phyloP scores from a whole-genome alignment of 306 rosid genomes.

The Trifolium fragiferum region DNA sequence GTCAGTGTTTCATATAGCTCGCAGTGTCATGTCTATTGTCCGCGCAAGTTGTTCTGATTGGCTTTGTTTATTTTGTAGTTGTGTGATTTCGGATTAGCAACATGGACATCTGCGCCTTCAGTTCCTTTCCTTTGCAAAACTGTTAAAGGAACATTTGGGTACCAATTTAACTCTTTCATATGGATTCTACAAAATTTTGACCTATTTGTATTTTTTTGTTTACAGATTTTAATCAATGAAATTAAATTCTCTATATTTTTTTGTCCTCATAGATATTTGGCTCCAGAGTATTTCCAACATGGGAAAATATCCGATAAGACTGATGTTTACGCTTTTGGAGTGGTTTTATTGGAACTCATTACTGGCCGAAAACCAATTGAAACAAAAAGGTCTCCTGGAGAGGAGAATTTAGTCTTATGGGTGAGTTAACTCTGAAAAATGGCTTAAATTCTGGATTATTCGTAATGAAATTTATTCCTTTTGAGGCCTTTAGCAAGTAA shows the following conservation, averaged over 20 bases:
- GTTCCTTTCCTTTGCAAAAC: conserved; percentile 97
- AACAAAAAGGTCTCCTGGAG: conserved; percentile 72
- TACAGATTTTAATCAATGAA: conserved; percentile 16
- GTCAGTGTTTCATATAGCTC: neutral
- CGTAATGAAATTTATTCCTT: conserved; percentile 28
- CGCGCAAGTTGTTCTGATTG: conserved; percentile 35
- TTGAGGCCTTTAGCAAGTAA: conserved; percentile 6
- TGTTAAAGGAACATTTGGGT: conserved; percentile 99
- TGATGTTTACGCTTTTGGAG: conserved; percentile 94
- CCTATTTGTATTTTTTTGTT: neutral
- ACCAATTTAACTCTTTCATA: conserved; percentile 34
- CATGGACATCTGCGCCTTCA: conserved; percentile 98
- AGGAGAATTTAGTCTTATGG: conserved; percentile 94
- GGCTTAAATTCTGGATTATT: conserved; percentile 19
- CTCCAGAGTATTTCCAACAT: conserved; percentile 98
- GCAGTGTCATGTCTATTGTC: neutral
- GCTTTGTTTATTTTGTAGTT: conserved; percentile 56
- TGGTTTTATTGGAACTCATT: conserved; percentile 87
- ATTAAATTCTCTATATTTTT: conserved; percentile 1
- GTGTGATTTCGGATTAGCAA: conserved; percentile 95
- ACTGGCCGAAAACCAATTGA: conserved; percentile 96
- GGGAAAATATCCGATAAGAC: conserved; percentile 96
- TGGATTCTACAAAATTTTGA: conserved; percentile 29
- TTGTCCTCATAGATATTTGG: conserved; percentile 69
- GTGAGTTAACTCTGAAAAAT: conserved; percentile 54